A percentile compares a stretch with the other conserved stretches of the same genome.
These are phyloP conservation scores for Leccinum disarticulatum DNA, from an alignment of 768 basidiomycete genomes.

Conservation along the genomic window DNA sequence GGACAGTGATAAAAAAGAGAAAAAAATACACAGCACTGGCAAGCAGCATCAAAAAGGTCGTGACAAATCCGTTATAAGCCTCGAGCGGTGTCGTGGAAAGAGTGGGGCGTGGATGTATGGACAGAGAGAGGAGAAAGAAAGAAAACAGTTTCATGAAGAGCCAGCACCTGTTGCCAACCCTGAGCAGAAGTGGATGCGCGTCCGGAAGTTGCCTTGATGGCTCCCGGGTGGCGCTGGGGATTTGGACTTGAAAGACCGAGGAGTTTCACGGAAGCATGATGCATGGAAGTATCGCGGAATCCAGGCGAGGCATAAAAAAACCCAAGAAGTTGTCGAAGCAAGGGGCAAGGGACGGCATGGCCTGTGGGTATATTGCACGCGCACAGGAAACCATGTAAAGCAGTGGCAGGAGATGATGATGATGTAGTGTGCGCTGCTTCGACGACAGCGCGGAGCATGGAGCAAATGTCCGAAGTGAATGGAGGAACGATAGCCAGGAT, in stretches of 20 bases:
- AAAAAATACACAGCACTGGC: constrained; percentile 20
- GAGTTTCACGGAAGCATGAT: constrained; percentile 24
- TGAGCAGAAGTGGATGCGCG: constrained; percentile 4
- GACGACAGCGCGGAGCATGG: constrained; percentile 17
- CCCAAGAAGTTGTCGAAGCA: constrained; percentile 15
- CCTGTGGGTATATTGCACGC: constrained; percentile 24
- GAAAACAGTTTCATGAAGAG: constrained; percentile 10
- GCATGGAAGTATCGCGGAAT: constrained; percentile 20
- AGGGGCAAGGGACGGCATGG: constrained; percentile 15
- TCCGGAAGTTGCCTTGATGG: constrained; percentile 18
- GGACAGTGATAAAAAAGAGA: constrained; percentile 28
- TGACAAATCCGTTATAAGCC: constrained; percentile 23
- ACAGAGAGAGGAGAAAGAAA: neutral
- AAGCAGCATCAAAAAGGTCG: constrained; percentile 12
- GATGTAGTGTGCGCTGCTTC: constrained; percentile 13
- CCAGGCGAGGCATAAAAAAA: constrained; percentile 21
- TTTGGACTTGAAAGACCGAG: constrained; percentile 17
- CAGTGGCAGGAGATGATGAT: constrained; percentile 11
- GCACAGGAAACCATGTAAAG: constrained; percentile 12
- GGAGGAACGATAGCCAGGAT: constrained; percentile 21
- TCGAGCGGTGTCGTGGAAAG: neutral
- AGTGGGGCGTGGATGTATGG: neutral
- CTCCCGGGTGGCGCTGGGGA: constrained; percentile 1
- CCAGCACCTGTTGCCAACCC: constrained; percentile 4
- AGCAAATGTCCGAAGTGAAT: constrained; percentile 26